These are phyloP conservation scores for Stagonosporopsis rhizophila DNA, from an alignment of 2,329 filamentous ascomycete genomes.

Conservation along the genomic window DNA sequence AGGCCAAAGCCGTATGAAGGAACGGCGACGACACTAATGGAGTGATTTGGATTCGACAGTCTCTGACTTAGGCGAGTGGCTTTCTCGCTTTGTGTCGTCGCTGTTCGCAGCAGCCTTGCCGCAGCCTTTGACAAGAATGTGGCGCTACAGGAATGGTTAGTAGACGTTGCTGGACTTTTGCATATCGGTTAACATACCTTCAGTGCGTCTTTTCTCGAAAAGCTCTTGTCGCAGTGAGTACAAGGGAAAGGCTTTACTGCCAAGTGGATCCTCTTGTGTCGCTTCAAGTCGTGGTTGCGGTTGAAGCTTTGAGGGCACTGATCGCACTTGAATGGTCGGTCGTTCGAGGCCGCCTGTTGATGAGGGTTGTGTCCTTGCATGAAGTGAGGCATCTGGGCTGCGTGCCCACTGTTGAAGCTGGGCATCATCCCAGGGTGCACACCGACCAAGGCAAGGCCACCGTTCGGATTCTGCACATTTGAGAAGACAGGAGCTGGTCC, in stretches of 20 bases:
- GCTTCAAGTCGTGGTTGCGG: slow-evolving; percentile 92
- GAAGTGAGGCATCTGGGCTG: slow-evolving; percentile 69
- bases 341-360: slow-evolving; percentile 65
- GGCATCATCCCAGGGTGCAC: slow-evolving; percentile 64
- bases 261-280: slow-evolving; percentile 93
- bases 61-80: slow-evolving; percentile 43
- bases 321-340: slow-evolving; percentile 94
- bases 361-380: slow-evolving; percentile 61
- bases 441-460: slow-evolving; percentile 74
- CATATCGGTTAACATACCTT: slow-evolving; percentile 70
- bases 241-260: slow-evolving; percentile 97
- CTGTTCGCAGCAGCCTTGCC: slow-evolving; percentile 56
- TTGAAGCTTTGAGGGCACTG: slow-evolving; percentile 94
- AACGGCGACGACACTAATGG: slow-evolving; percentile 28
- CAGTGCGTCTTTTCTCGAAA: slow-evolving; percentile 93
- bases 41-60: slow-evolving; percentile 39
- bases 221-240: slow-evolving; percentile 90
- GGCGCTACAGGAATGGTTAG: slow-evolving; percentile 56
- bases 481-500: slow-evolving; percentile 72
- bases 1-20: slow-evolving; percentile 13
- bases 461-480: slow-evolving; percentile 76
- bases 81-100: slow-evolving; percentile 46
- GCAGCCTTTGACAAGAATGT: slow-evolving; percentile 72
- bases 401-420: slow-evolving; percentile 67
- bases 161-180: slow-evolving; percentile 42